Conservation (phyloP, 2,329 filamentous ascomycete species). For the Onygena corvina region DNA sequence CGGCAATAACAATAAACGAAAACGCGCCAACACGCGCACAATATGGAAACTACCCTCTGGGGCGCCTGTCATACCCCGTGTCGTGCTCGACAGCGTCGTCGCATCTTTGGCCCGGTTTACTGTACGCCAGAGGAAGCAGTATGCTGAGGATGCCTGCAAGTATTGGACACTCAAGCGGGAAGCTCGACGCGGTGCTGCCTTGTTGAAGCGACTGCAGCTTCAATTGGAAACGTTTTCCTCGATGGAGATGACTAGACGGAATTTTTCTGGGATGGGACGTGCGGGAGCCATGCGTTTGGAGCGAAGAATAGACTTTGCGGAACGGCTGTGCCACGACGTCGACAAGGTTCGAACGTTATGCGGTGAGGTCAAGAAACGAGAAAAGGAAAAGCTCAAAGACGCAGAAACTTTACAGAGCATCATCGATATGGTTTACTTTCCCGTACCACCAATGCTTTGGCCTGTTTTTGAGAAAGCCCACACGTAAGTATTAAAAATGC, state of each 20-base stretch:
- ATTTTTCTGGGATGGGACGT: conserved; percentile 90
- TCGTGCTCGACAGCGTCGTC: conserved; percentile 76
- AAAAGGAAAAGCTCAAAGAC: conserved; percentile 64
- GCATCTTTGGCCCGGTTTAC: conserved; percentile 70
- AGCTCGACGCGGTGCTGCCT: conserved; percentile 74
- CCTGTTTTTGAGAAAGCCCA: conserved; percentile 71
- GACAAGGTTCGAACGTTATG: conserved; percentile 61
- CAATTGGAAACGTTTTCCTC: conserved; percentile 95
- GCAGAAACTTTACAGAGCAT: conserved; percentile 65
- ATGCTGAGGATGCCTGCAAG: conserved; percentile 80
- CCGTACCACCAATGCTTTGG: conserved; percentile 61
- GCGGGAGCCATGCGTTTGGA: conserved; percentile 65
- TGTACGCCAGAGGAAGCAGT: conserved; percentile 80
- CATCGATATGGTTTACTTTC: conserved; percentile 85
- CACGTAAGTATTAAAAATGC: conserved; percentile 54
- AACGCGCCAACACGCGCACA: conserved; percentile 46
- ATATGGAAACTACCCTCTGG: conserved; percentile 90
- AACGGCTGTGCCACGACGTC: conserved; percentile 53
- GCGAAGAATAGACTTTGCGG: conserved; percentile 77
- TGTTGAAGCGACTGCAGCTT: conserved; percentile 84
- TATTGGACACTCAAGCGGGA: conserved; percentile 98
- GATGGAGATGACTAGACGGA: conserved; percentile 89
- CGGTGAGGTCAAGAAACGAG: conserved; percentile 59
- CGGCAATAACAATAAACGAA: conserved; percentile 48
- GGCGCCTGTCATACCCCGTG: conserved; percentile 82